Base-by-base conservation (phyloP, 495 filamentous ascomycete species). In the Filosporella fistucella region DNA sequence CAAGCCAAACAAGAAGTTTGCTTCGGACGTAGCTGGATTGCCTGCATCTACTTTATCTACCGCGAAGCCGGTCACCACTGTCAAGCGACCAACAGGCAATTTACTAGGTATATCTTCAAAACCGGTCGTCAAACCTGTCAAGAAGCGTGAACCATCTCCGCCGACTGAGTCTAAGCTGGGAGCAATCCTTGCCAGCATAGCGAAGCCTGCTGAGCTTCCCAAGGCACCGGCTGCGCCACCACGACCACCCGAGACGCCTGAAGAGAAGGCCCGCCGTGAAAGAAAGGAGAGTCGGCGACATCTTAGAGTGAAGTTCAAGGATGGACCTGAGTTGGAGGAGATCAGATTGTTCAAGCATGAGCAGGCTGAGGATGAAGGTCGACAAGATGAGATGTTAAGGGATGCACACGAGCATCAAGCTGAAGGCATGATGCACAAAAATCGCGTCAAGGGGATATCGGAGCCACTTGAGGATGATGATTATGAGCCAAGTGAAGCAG, bases 361-460 rank as follows among this genome's bases (percentile, higher is more conserved):
- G 46, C 85, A 63, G 24, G 61, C 83, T 2, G 86, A 89, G 18
- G 86, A 93, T 45, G 68, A 82, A 48, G 82, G 82, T n/a, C 82
- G 81, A 8, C 74, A 80, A 21, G 74, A 76, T 49, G 82, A 74
- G 42, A 76, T 81, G 65, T 64, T 81, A 26, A 76, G 81, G 29
- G 84, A 90, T 64, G 78, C 76, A 2, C 76, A 77, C 29, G 86
- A 91, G 52, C 78, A 84, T 39, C 80, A 80, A 23, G 77, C 76
- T 16, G 90, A 96, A 67, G 88, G 89, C 24, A 84, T 84, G 51
- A 84, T 87, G 61, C 77, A 93, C 55, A 93, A 89, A 62, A 76
- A 67, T 38, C 58, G 63, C 20, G 60, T 86, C 2, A 44, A 82
- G 82, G 52, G 51, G 25, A 55, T 77, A 2, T 61, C 82, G 83